Evolutionary conservation across 2,329 filamentous ascomycete species (phyloP).

Genomic region (Eutypella sp.): DNA sequence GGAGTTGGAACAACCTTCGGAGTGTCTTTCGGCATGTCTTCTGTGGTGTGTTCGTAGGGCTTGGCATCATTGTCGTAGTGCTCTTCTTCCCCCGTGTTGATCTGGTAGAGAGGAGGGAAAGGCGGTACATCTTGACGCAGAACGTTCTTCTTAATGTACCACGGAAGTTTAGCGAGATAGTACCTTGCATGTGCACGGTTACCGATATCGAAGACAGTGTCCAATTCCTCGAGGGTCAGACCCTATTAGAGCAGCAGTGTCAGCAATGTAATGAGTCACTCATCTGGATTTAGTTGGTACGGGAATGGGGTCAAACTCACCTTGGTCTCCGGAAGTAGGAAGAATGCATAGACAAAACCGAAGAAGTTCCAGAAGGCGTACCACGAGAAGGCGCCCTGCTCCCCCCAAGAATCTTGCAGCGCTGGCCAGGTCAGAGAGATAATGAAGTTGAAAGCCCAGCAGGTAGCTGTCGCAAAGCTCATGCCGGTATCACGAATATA

Average conservation of each 20-base stretch:
- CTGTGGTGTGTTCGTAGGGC: no score
- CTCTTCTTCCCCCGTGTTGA: background rate
- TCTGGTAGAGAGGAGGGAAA: slow-evolving; percentile 7
- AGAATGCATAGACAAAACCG: slow-evolving; percentile 35
- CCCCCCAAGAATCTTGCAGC: slow-evolving; percentile 33
- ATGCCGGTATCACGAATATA: slow-evolving; percentile 57
- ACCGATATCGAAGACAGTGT: slow-evolving; percentile 19
- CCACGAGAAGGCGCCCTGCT: slow-evolving; percentile 40
- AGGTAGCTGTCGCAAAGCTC: slow-evolving; percentile 47
- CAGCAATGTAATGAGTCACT: background rate
- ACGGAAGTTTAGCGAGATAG: slow-evolving; percentile 7
- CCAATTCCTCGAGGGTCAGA: slow-evolving; percentile 32
- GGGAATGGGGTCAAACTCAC: slow-evolving; percentile 13
- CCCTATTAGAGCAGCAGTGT: no score
- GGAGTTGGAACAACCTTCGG: no score
- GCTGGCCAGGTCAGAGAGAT: slow-evolving; percentile 38
- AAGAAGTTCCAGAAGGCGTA: slow-evolving; percentile 42
- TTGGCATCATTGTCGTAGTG: background rate
- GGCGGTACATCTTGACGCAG: slow-evolving; percentile 4
- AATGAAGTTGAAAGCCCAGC: slow-evolving; percentile 30
- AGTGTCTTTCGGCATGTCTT: no score
- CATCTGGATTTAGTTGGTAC: background rate
- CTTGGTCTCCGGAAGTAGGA: slow-evolving; percentile 36
- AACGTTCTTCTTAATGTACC: slow-evolving; percentile 8
- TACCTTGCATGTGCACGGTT: slow-evolving; percentile 8